Evolutionary conservation across 768 basidiomycete genomes (phyloP).

Genomic region (Serendipita vermifera): DNA sequence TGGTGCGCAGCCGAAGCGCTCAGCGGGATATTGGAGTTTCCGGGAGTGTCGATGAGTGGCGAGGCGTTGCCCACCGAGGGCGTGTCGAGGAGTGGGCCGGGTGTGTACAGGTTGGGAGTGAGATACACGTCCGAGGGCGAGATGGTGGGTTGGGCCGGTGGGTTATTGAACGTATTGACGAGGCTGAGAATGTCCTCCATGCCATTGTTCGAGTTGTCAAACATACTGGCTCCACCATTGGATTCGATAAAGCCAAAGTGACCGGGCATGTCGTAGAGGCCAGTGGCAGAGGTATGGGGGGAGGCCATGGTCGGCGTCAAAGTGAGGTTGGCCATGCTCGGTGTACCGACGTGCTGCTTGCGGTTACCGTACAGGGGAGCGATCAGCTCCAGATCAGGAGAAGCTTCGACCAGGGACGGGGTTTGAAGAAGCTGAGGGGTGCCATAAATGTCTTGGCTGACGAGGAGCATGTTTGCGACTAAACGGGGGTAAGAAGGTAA

Average conservation of each 20-base stretch:
- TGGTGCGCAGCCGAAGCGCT: neutral
- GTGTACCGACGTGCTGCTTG: neutral
- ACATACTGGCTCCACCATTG: neutral
- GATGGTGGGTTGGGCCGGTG: neutral
- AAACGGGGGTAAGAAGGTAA: conserved; percentile 2
- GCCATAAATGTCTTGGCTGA: neutral
- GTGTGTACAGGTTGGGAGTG: neutral
- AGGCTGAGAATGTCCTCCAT: neutral
- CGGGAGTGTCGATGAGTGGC: conserved; percentile 1
- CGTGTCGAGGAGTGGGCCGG: neutral
- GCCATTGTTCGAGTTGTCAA: neutral
- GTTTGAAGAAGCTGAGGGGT: conserved; percentile 8
- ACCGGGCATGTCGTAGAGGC: neutral
- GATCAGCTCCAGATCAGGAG: conserved; percentile 3
- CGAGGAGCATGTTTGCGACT: neutral
- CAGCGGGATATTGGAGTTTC: neutral
- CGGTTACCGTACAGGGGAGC: neutral
- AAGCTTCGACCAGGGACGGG: conserved; percentile 8
- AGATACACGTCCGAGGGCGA: conserved; percentile 1
- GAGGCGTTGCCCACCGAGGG: conserved; percentile 6
- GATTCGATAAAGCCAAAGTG: conserved; percentile 2
- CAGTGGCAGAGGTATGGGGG: neutral
- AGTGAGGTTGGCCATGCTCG: neutral
- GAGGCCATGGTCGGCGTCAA: neutral
- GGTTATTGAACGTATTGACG: neutral